phyloP scores from a whole-genome alignment of 805 yeast genomes.

The Candida yuanshanica region DNA sequence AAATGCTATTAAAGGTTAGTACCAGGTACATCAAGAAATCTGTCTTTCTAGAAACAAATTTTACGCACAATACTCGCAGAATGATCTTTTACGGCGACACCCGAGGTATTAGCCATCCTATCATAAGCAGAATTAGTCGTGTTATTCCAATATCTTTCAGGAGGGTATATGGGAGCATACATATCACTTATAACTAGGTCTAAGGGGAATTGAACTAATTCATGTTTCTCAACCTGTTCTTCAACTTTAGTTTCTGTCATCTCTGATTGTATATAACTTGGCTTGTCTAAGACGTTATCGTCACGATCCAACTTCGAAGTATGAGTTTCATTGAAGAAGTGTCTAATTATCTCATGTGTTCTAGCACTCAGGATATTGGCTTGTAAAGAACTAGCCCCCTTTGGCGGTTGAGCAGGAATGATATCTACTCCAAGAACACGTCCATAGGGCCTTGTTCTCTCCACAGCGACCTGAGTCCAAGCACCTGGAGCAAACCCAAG shows the following conservation, averaged over 20 bases:
- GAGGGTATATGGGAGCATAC: constrained; percentile 64
- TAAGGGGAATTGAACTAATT: constrained; percentile 32
- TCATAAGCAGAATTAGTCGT: constrained; percentile 72
- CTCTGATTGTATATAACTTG: constrained; percentile 27
- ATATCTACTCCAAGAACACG: constrained; percentile 78
- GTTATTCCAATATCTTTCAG: constrained; percentile 45
- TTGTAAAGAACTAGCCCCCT: constrained; percentile 74
- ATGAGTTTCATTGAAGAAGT: constrained; percentile 34
- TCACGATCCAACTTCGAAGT: constrained; percentile 4
- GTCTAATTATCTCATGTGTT: constrained; percentile 53
- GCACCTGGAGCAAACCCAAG: constrained; percentile 94
- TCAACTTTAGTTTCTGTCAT: constrained; percentile 11
- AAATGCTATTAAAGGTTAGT: constrained; percentile 44
- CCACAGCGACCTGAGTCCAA: constrained; percentile 82
- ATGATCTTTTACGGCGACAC: constrained; percentile 78
- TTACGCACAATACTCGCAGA: constrained; percentile 63
- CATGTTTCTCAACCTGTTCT: constrained; percentile 9
- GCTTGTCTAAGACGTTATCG: constrained; percentile 16
- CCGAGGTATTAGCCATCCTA: constrained; percentile 94
- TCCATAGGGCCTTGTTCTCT: constrained; percentile 43
- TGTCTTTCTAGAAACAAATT: not conserved
- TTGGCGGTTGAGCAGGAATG: constrained; percentile 71
- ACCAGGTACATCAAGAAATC: not conserved
- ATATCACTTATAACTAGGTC: constrained; percentile 76
- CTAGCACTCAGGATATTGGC: constrained; percentile 73